Evolutionary conservation across 495 filamentous ascomycete genomes (phyloP), one percentile per base, ranked within the genome.

Genomic region (Penicillium pulvis): DNA sequence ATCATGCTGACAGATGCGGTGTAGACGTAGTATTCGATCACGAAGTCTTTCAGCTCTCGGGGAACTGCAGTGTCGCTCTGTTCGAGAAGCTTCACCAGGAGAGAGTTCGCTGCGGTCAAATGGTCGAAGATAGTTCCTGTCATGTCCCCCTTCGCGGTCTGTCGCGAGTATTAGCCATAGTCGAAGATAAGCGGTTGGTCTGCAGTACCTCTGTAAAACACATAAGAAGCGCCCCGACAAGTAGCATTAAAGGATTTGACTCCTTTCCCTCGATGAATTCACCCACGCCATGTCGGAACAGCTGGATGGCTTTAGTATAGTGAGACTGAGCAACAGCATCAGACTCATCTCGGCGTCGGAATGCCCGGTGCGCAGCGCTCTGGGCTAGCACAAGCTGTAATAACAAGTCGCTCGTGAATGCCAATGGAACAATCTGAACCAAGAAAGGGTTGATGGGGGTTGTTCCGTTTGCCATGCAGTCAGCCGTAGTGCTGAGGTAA

Each of bases 1-100:
- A 74, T 72, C 72, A 75, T 74, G 63, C 71, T 75, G n/a, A 74
- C 71, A n/a, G 71, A 68, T 28, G 72, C 72, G 9, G 72, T 75
- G 57, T 75, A 75, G 12, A 68, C 68, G 57, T 75, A 75, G 47
- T 75, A 75, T 59, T 75, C 72, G 19, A 74, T 70, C 9, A 75
- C 72, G 36, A 75, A 75, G 33, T 72, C 69, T 62, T 74, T 73
- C 4, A 75, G 56, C n/a, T 74, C 71, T 39, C 67, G 62, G 0
- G 72, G 71, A 0, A 75, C 69, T 0, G 72, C 67, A 0, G 69
- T 36, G 39, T 75, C 71, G 20, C 69, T 72, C 17, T 69, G 67
- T 2, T 61, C 68, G 4, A 75, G 63, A 3, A 75, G 55, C 16
- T 71, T 72, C 9, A 72, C 60, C 3, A 75, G 56, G 0, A 75